These are phyloP conservation scores for Coemansia sp. DNA, from an alignment of 192 early-diverging fungal genomes.

Conservation along the genomic window DNA sequence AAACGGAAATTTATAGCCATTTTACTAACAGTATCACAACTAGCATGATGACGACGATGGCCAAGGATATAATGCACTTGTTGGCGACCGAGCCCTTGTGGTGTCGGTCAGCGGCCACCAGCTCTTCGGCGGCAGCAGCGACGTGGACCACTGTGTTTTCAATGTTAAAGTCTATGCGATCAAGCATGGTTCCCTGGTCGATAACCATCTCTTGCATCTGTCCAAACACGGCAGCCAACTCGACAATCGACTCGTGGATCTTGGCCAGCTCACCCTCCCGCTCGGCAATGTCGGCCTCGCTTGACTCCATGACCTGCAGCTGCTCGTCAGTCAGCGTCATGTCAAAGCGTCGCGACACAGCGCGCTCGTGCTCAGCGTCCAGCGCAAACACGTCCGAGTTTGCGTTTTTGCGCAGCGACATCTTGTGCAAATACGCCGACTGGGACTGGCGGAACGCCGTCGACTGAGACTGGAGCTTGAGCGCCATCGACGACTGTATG, in stretches of 20 bases:
- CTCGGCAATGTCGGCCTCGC: constrained; percentile 75
- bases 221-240: constrained; percentile 88
- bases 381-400: constrained; percentile 51
- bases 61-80: constrained; percentile 82
- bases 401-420: constrained; percentile 52
- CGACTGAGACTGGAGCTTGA: constrained; percentile 87
- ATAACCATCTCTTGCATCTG: constrained; percentile 96
- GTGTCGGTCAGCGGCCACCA: constrained; percentile 76
- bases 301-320: constrained; percentile 72
- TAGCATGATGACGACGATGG: constrained; percentile 74
- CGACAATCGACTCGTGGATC: constrained; percentile 89
- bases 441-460: constrained; percentile 84
- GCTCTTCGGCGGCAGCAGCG: constrained; percentile 82
- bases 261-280: constrained; percentile 92
- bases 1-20: constrained; percentile 33
- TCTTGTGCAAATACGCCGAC: constrained; percentile 79
- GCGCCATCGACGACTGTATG: constrained; percentile 88
- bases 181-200: constrained; percentile 95
- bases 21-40: constrained; percentile 81
- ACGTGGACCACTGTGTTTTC: constrained; percentile 80
- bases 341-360: constrained; percentile 44
- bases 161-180: constrained; percentile 97
- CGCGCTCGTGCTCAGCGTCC: constrained; percentile 43
- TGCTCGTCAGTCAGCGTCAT: constrained; percentile 85
- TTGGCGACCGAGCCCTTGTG: constrained; percentile 82